Evolutionary conservation across 176 grass and related monocot genomes (phyloP).

Genomic region (Triticum dicoccoides): DNA sequence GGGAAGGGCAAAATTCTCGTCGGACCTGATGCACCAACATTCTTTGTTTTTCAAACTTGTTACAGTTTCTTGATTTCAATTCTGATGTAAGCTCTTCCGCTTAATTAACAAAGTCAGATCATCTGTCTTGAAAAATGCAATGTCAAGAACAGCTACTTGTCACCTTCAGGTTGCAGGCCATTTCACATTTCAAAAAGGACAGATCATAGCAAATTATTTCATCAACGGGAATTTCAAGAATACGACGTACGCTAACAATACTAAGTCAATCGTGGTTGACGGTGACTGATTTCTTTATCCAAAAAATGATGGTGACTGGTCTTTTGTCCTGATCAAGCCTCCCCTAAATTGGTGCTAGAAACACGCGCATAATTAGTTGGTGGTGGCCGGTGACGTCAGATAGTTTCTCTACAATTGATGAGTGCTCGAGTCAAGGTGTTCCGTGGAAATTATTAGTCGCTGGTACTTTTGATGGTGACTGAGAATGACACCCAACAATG

Average conservation of each 20-base stretch:
- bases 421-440: too few relatives aligned
- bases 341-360: background rate
- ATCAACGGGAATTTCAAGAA: background rate
- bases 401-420: background rate
- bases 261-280: background rate
- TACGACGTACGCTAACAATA: background rate
- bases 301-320: background rate
- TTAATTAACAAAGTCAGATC: background rate
- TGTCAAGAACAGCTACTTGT: background rate
- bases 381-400: background rate
- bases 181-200: background rate
- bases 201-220: background rate
- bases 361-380: background rate
- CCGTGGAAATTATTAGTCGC: too few relatives aligned
- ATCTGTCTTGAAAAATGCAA: background rate
- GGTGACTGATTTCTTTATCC: background rate
- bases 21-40: too few relatives aligned
- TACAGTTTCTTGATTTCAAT: background rate
- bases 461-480: background rate
- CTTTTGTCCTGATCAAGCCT: background rate
- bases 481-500: background rate
- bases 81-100: background rate
- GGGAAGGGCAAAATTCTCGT: too few relatives aligned
- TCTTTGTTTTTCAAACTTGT: too few relatives aligned
- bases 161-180: background rate